Evolutionary conservation across 139 green algal genomes (phyloP).

Genomic region (Chlorella sp.): DNA sequence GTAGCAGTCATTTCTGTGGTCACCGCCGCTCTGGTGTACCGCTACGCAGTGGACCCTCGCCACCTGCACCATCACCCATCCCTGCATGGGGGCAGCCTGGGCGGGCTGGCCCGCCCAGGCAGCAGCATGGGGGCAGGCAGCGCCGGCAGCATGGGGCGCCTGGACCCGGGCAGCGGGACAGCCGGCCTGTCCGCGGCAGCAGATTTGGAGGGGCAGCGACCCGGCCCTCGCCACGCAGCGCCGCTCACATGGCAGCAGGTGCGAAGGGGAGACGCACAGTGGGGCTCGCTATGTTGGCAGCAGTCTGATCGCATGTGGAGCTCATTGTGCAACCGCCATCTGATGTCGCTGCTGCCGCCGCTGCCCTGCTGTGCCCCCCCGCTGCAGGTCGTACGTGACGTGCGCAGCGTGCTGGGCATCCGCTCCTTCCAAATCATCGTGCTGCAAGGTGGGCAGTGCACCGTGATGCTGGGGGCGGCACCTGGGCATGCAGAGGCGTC

Average conservation of each 20-base stretch:
- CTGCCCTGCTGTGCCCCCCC: too few species aligned
- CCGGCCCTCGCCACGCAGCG: too few species aligned
- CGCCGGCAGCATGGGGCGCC: neutral
- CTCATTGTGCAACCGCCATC: neutral
- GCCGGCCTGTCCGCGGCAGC: neutral
- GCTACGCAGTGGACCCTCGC: slow-evolving; percentile 48
- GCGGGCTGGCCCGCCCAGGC: neutral
- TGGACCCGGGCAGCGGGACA: too few species aligned
- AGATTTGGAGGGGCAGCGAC: neutral
- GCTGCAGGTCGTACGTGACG: slow-evolving; percentile 5
- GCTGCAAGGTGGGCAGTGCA: neutral
- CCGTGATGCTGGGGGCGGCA: too few species aligned
- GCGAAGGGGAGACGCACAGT: too few species aligned
- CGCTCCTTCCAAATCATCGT: slow-evolving; percentile 72
- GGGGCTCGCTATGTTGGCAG: too few species aligned
- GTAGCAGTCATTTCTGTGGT: slow-evolving; percentile 49
- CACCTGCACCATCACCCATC: slow-evolving; percentile 17
- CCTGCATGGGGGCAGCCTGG: neutral
- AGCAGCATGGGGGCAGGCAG: neutral
- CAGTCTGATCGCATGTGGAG: too few species aligned
- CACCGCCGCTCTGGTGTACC: slow-evolving; percentile 30
- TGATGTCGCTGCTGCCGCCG: neutral
- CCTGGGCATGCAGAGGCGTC: too few species aligned
- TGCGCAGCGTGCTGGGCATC: slow-evolving; percentile 53
- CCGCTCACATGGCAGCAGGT: too few species aligned